Conservation (phyloP, 805 yeast species). For the Kodamaea fukazawae region DNA sequence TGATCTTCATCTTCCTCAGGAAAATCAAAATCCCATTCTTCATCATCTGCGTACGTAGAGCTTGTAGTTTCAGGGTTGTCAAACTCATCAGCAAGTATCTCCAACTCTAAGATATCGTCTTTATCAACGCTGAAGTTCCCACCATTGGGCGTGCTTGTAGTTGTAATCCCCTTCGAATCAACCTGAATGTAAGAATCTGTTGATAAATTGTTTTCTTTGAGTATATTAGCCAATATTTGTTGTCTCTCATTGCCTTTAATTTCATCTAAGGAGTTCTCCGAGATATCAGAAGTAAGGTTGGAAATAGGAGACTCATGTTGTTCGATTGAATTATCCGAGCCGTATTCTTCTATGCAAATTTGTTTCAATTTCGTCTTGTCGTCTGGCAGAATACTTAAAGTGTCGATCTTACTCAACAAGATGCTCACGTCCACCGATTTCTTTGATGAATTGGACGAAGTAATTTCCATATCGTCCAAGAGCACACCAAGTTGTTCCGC, state of each 20-base stretch:
- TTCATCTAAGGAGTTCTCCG: constrained; percentile 12
- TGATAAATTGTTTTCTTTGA: constrained; percentile 14
- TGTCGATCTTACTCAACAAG: constrained; percentile 25
- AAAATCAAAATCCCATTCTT: constrained; percentile 36
- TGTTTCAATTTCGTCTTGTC: constrained; percentile 28
- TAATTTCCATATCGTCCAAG: constrained; percentile 34
- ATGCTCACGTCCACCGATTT: constrained; percentile 17
- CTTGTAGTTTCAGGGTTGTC: constrained; percentile 26
- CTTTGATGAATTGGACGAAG: constrained; percentile 29
- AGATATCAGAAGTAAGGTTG: constrained; percentile 6
- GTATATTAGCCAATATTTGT: constrained; percentile 13
- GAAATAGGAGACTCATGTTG: neutral
- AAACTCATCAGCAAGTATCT: constrained; percentile 51
- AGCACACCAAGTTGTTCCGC: constrained; percentile 27
- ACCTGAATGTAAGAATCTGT: neutral
- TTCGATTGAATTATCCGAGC: neutral
- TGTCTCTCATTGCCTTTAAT: constrained; percentile 10
- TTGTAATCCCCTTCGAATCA: constrained; percentile 1
- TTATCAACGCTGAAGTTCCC: constrained; percentile 32
- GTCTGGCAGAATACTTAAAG: constrained; percentile 23
- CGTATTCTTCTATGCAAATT: constrained; percentile 20
- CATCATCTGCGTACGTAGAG: constrained; percentile 25
- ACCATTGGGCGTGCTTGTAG: constrained; percentile 12
- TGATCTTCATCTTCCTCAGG: constrained; percentile 33
- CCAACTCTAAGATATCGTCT: constrained; percentile 51